phyloP scores from a whole-genome alignment of 768 basidiomycete genomes.

The Phlegmacium glaucopus region DNA sequence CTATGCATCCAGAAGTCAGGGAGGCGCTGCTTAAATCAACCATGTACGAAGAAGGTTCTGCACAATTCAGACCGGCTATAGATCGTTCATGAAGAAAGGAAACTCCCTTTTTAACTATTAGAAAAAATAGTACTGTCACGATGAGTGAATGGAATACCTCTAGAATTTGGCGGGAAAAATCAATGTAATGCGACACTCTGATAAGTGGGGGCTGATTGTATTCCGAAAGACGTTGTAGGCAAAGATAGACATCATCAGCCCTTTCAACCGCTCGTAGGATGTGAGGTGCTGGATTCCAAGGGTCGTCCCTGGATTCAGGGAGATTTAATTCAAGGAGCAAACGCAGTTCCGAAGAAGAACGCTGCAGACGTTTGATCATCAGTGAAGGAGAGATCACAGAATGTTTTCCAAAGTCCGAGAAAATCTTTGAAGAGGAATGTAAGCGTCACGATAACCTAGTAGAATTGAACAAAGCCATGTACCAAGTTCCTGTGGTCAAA shows the following conservation, averaged over 20 bases:
- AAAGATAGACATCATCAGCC: slow-evolving; percentile 38
- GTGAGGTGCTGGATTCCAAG: slow-evolving; percentile 53
- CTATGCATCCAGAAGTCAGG: slow-evolving; percentile 4
- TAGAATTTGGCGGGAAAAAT: slow-evolving; percentile 48
- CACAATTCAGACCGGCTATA: slow-evolving; percentile 34
- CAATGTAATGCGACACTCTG: slow-evolving; percentile 45
- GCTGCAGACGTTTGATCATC: slow-evolving; percentile 38
- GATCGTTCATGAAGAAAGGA: slow-evolving; percentile 46
- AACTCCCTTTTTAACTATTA: slow-evolving; percentile 30
- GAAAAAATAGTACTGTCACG: neutral
- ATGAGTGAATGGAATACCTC: slow-evolving; percentile 30
- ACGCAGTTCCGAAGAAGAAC: slow-evolving; percentile 34
- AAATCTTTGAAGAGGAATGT: slow-evolving; percentile 15
- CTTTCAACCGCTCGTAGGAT: slow-evolving; percentile 42
- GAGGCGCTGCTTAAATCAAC: slow-evolving; percentile 37
- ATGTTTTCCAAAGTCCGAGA: slow-evolving; percentile 5
- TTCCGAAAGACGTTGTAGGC: slow-evolving; percentile 41
- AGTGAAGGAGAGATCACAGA: slow-evolving; percentile 18
- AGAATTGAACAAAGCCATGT: slow-evolving; percentile 1
- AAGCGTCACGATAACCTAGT: slow-evolving; percentile 25
- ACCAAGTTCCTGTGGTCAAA: slow-evolving; percentile 22
- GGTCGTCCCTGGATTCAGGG: slow-evolving; percentile 41
- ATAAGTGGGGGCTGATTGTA: slow-evolving; percentile 44
- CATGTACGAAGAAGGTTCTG: slow-evolving; percentile 36
- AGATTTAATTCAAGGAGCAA: slow-evolving; percentile 43